A percentile compares a stretch with the other conserved stretches of the same genome.
These are phyloP conservation scores for Scortechinia acanthostroma DNA, from an alignment of 2,329 filamentous ascomycete genomes.

Conservation along the genomic window DNA sequence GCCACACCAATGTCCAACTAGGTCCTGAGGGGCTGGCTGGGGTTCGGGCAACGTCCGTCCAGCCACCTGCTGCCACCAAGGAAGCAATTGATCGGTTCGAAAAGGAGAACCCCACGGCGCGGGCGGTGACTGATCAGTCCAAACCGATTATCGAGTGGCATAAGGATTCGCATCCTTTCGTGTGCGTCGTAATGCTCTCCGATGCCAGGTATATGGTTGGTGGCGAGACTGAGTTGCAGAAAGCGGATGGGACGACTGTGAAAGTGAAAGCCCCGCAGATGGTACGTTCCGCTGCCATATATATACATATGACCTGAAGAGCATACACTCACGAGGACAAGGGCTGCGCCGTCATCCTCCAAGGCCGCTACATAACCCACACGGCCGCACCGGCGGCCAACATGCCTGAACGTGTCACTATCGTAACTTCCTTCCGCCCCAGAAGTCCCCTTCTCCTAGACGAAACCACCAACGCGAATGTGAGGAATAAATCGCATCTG, in stretches of 20 bases:
- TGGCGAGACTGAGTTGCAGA: conserved; percentile 55
- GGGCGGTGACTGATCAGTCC: conserved; percentile 21
- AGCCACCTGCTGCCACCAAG: conserved; percentile 9
- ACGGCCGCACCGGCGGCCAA: conserved; percentile 51
- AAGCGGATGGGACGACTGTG: conserved; percentile 39
- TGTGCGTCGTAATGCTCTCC: conserved; percentile 60
- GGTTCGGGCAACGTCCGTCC: conserved; percentile 14
- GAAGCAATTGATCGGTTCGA: conserved; percentile 11
- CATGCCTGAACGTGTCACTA: conserved; percentile 52
- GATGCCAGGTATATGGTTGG: conserved; percentile 57
- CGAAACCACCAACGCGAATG: conserved; percentile 30
- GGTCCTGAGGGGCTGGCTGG: conserved; percentile 9
- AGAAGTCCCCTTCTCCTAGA: conserved; percentile 43
- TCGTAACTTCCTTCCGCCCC: conserved; percentile 61
- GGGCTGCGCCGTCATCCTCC: conserved; percentile 48
- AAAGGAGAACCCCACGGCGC: conserved; percentile 16
- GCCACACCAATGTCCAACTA: conserved; percentile 42
- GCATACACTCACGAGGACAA: background rate
- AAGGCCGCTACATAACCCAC: conserved; percentile 62
- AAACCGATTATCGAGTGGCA: conserved; percentile 30
- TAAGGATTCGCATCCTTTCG: conserved; percentile 39
- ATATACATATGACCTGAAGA: background rate
- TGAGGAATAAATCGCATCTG: conserved; percentile 23
- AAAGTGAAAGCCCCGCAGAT: conserved; percentile 53
- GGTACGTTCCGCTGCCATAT: no score